A percentile compares a stretch with the other conserved stretches of the same genome.
Evolutionary conservation across 139 green algal species (phyloP).

Genomic region (Chlorella sp.): DNA sequence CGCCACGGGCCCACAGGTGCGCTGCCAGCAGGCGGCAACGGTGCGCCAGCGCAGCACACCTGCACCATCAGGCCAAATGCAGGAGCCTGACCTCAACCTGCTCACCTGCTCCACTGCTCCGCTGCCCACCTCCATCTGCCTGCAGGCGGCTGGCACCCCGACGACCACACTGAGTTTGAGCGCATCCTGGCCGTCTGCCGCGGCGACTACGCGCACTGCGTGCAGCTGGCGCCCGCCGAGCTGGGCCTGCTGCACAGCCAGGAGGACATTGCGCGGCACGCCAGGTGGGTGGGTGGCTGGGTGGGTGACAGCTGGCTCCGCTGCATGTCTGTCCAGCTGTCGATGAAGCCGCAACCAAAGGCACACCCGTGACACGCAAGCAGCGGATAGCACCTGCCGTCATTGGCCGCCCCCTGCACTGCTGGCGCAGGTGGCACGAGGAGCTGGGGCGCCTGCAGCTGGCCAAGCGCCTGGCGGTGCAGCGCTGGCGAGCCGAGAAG

Average conservation of each 20-base stretch:
- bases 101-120: neutral
- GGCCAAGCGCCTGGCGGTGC: constrained; percentile 20
- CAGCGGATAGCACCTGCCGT: no score
- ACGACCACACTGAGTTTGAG: constrained; percentile 47
- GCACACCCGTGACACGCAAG: no score
- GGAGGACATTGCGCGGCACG: neutral
- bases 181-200: constrained; percentile 35
- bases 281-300: constrained; percentile 3
- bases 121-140: neutral
- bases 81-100: no score
- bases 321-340: no score
- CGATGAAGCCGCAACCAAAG: no score
- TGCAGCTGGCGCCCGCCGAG: constrained; percentile 1
- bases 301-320: no score
- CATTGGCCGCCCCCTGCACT: no score
- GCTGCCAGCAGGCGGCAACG: no score
- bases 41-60: no score
- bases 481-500: constrained; percentile 2
- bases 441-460: constrained; percentile 18
- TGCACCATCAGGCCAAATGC: no score
- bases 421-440: constrained; percentile 8
- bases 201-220: constrained; percentile 27
- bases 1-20: constrained; percentile 23
- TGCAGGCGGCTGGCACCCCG: constrained; percentile 45
- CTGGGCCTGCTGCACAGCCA: constrained; percentile 17